Evolutionary conservation across 805 yeast species (phyloP).

Genomic region (Metschnikowia picachoensis): DNA sequence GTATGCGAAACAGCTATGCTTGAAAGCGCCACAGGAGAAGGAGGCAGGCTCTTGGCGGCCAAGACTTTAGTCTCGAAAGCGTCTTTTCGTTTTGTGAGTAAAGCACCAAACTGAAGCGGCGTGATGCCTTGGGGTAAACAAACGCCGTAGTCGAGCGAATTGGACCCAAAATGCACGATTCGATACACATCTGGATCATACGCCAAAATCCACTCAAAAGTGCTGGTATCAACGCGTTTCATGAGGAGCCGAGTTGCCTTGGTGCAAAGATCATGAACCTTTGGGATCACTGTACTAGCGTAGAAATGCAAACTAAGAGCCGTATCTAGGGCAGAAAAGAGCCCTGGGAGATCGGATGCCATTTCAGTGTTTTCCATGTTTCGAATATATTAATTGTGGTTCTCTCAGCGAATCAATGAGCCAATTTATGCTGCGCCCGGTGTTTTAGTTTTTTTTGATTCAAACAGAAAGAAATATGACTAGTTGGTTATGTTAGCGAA

Average conservation of each 20-base stretch:
- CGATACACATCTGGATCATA: constrained; percentile 9
- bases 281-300: constrained; percentile 27
- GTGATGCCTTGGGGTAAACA: constrained; percentile 12
- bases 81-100: constrained; percentile 18
- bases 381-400: not conserved
- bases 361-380: not conserved
- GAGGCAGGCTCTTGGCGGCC: not conserved
- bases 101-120: constrained; percentile 13
- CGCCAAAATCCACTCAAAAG: constrained; percentile 11
- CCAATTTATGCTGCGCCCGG: too few relatives aligned
- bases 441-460: too few relatives aligned
- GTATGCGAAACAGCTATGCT: constrained; percentile 2
- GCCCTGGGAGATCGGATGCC: not conserved
- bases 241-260: constrained; percentile 15
- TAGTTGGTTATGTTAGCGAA: too few relatives aligned
- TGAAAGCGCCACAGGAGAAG: constrained; percentile 1
- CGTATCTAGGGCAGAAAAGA: constrained; percentile 28
- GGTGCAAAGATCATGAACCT: constrained; percentile 10
- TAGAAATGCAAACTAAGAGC: constrained; percentile 32
- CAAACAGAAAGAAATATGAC: too few relatives aligned
- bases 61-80: constrained; percentile 12
- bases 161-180: constrained; percentile 9
- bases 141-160: constrained; percentile 13
- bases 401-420: too few relatives aligned
- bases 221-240: constrained; percentile 8